Evolutionary conservation across 164 flowering plant genomes (phyloP).

Genomic region (Santalum album): DNA sequence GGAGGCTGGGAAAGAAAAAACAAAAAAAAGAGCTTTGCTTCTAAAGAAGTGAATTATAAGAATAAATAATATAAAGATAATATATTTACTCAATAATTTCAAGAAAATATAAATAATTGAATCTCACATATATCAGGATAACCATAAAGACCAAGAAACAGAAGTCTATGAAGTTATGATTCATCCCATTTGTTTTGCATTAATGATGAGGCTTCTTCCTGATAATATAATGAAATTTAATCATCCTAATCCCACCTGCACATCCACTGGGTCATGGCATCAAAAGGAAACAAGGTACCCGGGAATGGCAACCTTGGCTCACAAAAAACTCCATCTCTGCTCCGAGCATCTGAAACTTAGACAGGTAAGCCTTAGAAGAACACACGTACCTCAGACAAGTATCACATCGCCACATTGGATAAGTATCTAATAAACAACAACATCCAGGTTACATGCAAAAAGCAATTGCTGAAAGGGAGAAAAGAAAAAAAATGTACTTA

Average conservation of each 20-base stretch:
- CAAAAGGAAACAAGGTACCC: conserved; percentile 72
- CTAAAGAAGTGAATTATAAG: conserved; percentile 13
- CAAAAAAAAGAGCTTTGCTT: conserved; percentile 10
- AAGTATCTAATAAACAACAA: conserved; percentile 16
- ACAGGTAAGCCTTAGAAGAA: conserved; percentile 85
- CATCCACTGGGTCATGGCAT: conserved; percentile 59
- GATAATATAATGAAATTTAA: conserved; percentile 27
- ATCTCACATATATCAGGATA: conserved; percentile 31
- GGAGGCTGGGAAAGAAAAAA: conserved; percentile 70
- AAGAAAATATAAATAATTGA: conserved; percentile 9
- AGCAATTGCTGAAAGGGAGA: not conserved
- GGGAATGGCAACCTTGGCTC: conserved; percentile 59
- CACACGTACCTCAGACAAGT: conserved; percentile 42
- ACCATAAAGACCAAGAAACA: conserved; percentile 35
- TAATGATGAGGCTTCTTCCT: conserved; percentile 22
- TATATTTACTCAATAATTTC: too few relatives aligned
- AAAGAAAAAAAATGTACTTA: conserved; percentile 29
- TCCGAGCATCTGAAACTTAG: conserved; percentile 99
- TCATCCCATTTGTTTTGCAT: conserved; percentile 32
- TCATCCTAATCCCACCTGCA: conserved; percentile 96
- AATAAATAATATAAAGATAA: conserved; percentile 2
- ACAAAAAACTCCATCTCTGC: conserved; percentile 63
- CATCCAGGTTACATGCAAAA: conserved; percentile 11
- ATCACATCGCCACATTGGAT: conserved; percentile 38
- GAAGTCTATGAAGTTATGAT: conserved; percentile 29